Evolutionary conservation across 208 protist species (phyloP).

Genomic region (Trichomonas gallinae): DNA sequence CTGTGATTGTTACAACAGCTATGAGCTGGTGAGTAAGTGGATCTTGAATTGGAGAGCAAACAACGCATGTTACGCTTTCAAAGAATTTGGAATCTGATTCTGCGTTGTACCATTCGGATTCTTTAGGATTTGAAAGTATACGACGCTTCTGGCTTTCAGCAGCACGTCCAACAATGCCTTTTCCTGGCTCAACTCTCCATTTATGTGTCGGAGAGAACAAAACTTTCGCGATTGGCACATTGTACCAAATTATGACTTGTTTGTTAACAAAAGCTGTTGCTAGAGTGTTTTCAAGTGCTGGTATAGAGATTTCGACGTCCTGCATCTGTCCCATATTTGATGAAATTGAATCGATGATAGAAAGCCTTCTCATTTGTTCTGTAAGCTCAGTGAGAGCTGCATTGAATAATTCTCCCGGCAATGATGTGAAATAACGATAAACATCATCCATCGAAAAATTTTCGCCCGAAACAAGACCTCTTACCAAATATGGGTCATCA

Average conservation of each 20-base stretch:
- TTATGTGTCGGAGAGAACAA: background rate
- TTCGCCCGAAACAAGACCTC: background rate
- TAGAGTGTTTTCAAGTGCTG: background rate
- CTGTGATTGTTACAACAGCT: background rate
- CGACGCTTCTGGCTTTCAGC: background rate
- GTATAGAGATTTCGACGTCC: background rate
- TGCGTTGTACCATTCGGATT: background rate
- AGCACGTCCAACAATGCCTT: background rate
- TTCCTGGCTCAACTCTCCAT: background rate
- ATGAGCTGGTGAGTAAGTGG: slow-evolving; percentile 10
- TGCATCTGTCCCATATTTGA: slow-evolving; percentile 5
- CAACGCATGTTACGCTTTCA: background rate
- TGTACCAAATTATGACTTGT: background rate
- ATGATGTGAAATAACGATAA: slow-evolving; percentile 9
- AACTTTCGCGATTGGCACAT: background rate
- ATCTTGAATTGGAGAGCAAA: background rate
- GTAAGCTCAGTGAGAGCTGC: background rate
- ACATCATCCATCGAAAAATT: background rate
- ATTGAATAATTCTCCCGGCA: background rate
- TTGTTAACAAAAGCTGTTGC: background rate
- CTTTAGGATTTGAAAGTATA: background rate
- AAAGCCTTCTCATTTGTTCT: background rate
- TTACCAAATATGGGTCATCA: background rate
- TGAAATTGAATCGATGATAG: background rate
- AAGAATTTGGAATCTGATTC: background rate